Evolutionary conservation across 495 filamentous ascomycete genomes (phyloP).

Genomic region (Tuber melanosporum): DNA sequence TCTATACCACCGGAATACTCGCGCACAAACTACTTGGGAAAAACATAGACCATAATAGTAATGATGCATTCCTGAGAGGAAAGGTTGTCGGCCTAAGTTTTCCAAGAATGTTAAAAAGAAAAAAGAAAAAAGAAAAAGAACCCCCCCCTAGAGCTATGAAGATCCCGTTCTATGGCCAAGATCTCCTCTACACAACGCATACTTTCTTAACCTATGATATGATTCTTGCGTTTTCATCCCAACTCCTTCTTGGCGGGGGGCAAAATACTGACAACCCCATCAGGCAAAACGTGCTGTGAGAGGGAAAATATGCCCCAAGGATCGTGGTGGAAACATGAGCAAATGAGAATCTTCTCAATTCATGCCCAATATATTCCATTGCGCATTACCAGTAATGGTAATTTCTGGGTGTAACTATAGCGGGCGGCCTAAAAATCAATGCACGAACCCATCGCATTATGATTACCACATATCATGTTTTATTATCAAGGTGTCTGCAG

Average conservation of each 20-base stretch:
- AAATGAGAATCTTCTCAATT: constrained; percentile 2
- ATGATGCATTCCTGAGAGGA: neutral
- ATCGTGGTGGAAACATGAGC: neutral
- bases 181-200: neutral
- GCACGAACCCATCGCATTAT: neutral
- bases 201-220: neutral
- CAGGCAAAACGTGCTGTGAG: neutral
- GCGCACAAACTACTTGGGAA: neutral
- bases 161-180: neutral
- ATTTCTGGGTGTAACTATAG: neutral
- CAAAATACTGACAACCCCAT: neutral
- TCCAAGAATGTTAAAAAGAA: neutral
- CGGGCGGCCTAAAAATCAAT: neutral
- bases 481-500: neutral
- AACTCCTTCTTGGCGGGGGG: neutral
- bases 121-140: neutral
- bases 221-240: neutral
- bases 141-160: neutral
- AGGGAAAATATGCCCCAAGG: neutral
- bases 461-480: neutral
- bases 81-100: neutral
- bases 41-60: neutral
- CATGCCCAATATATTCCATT: neutral
- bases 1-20: neutral
- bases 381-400: neutral